phyloP scores from a whole-genome alignment of 2,329 filamentous ascomycete species.

The Fusarium setosum region DNA sequence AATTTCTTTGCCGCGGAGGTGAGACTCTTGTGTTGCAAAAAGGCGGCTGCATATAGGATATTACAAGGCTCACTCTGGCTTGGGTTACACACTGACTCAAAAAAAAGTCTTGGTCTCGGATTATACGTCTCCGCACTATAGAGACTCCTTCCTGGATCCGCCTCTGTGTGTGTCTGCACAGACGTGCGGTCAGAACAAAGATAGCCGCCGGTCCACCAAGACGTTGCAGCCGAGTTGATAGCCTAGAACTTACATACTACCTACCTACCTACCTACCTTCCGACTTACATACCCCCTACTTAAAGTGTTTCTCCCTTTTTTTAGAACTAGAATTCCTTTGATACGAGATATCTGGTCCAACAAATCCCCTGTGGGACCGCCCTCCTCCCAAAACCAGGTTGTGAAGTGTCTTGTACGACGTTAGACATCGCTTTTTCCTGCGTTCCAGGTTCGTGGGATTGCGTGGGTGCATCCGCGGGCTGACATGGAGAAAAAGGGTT shows the following conservation, averaged over 20 bases:
- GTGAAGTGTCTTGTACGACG: conserved; percentile 5
- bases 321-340: too few relatives aligned
- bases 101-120: too few relatives aligned
- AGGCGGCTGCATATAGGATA: conserved; percentile 7
- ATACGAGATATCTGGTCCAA: neutral
- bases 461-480: conserved; percentile 18
- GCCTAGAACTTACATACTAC: too few relatives aligned
- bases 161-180: neutral
- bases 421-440: conserved; percentile 27
- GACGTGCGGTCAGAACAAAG: neutral
- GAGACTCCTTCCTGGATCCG: neutral
- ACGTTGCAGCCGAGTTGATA: too few relatives aligned
- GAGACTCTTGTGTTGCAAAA: neutral
- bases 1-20: too few relatives aligned
- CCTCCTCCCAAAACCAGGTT: neutral
- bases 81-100: too few relatives aligned
- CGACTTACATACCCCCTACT: too few relatives aligned
- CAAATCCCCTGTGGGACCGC: neutral
- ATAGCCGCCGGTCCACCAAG: too few relatives aligned
- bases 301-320: too few relatives aligned
- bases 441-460: conserved; percentile 38
- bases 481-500: neutral
- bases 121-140: too few relatives aligned
- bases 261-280: too few relatives aligned
- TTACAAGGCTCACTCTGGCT: neutral